Conservation (phyloP, 179 eudicot genomes). For the Sideroxylon spinosum region DNA sequence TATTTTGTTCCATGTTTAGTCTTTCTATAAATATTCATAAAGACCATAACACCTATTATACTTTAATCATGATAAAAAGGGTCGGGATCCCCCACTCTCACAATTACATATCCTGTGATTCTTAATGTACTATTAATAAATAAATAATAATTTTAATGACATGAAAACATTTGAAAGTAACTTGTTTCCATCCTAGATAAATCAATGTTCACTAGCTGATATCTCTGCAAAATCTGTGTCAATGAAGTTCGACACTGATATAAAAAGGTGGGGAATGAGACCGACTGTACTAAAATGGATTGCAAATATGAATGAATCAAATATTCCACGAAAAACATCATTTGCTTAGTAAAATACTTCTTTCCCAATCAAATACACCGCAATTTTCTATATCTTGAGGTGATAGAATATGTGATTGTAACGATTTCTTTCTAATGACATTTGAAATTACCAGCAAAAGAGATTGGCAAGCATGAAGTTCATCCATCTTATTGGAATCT, state of each 20-base stretch:
- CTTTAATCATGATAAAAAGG: no score
- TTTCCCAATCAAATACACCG: slow-evolving; percentile 55
- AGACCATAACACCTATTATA: no score
- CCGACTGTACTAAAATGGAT: not conserved
- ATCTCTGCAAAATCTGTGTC: no score
- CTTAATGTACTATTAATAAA: no score
- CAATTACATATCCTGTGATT: no score
- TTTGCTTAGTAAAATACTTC: slow-evolving; percentile 30
- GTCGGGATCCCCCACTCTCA: no score
- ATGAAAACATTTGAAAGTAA: no score
- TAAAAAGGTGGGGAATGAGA: not conserved
- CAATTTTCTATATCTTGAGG: slow-evolving; percentile 43
- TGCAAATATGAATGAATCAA: not conserved
- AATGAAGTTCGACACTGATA: not conserved
- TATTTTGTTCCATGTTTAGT: no score
- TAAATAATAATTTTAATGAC: no score
- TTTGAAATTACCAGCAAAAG: slow-evolving; percentile 45
- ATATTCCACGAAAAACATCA: slow-evolving; percentile 14
- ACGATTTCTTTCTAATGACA: slow-evolving; percentile 36
- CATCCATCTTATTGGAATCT: slow-evolving; percentile 44
- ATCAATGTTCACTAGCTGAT: no score
- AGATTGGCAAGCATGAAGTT: slow-evolving; percentile 59
- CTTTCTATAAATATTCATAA: no score
- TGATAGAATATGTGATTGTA: slow-evolving; percentile 26
- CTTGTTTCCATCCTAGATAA: no score